A percentile compares a stretch with the other conserved stretches of the same genome.
These are phyloP conservation scores for Entoloma clypeatum DNA, from an alignment of 1,284 basidiomycete genomes.

Conservation along the genomic window DNA sequence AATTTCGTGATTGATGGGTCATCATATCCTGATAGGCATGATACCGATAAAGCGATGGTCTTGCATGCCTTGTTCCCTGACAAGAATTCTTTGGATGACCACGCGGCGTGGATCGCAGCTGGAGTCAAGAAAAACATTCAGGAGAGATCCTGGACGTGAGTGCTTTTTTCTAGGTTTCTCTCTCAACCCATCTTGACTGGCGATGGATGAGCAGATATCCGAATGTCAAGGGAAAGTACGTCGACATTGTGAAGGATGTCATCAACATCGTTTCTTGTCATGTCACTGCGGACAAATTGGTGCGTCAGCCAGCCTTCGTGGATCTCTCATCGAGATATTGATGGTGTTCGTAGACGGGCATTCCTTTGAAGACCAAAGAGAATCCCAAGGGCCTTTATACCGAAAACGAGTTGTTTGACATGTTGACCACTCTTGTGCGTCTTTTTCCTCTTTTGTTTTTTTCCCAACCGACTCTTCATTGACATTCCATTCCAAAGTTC, in stretches of 20 bases:
- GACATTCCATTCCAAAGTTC: slow-evolving; percentile 19
- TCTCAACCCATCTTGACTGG: too few species aligned
- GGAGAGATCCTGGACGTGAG: slow-evolving; percentile 31
- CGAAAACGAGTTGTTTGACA: slow-evolving; percentile 50
- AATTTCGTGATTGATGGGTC: neutral
- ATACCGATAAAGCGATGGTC: slow-evolving; percentile 22
- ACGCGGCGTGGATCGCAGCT: slow-evolving; percentile 30
- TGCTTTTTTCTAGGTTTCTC: neutral
- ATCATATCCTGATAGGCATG: slow-evolving; percentile 15
- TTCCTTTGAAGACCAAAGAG: slow-evolving; percentile 57
- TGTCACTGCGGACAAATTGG: slow-evolving; percentile 50
- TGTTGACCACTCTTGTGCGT: slow-evolving; percentile 43
- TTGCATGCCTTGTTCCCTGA: slow-evolving; percentile 35
- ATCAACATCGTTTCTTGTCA: slow-evolving; percentile 51
- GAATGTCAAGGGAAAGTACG: slow-evolving; percentile 37
- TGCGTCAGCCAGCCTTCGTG: too few species aligned
- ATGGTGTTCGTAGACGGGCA: slow-evolving; percentile 38
- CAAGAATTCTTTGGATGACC: slow-evolving; percentile 27
- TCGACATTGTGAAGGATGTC: slow-evolving; percentile 63
- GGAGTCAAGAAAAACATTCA: slow-evolving; percentile 25
- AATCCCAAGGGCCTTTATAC: slow-evolving; percentile 52
- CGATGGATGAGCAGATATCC: too few species aligned
- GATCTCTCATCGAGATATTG: neutral
- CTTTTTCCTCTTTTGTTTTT: slow-evolving; percentile 1
- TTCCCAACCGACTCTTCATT: neutral